phyloP scores from a whole-genome alignment of 495 filamentous ascomycete genomes.

The Podospora fimiseda region DNA sequence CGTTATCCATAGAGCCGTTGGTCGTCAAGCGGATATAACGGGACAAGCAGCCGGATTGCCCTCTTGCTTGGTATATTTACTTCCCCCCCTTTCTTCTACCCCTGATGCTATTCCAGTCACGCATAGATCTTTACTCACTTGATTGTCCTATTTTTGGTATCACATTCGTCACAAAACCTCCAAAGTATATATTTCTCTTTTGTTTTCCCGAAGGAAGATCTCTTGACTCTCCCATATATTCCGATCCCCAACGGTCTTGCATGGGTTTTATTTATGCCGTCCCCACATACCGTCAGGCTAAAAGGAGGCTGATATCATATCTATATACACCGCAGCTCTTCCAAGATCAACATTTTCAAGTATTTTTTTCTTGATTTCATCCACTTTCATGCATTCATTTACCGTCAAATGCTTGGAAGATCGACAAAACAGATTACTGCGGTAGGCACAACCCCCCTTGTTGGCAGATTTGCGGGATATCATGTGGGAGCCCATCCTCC shows the following conservation, averaged over 20 bases:
- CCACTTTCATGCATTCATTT: neutral
- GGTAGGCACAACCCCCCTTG: neutral
- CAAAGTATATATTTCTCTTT: neutral
- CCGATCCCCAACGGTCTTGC: neutral
- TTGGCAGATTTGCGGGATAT: neutral
- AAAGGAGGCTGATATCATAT: slow-evolving; percentile 2
- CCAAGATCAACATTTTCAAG: neutral
- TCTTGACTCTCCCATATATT: neutral
- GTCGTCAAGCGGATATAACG: neutral
- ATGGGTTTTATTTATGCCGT: neutral
- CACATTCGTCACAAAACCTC: too few species aligned
- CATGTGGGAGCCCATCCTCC: too few species aligned
- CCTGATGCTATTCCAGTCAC: too few species aligned
- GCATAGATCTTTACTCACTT: too few species aligned
- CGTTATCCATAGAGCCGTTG: too few species aligned
- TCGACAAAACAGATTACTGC: neutral
- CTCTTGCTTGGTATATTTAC: neutral
- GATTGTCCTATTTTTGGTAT: too few species aligned
- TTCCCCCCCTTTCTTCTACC: neutral
- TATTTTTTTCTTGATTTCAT: neutral
- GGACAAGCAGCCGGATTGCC: neutral
- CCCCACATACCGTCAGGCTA: neutral
- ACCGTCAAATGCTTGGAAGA: neutral
- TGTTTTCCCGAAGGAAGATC: neutral
- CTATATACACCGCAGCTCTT: neutral